Percentiles rank a stretch among this genome's conserved stretches.
Evolutionary conservation across 1,139 yeast species (phyloP).

Genomic region (Ogataea hybrid): DNA sequence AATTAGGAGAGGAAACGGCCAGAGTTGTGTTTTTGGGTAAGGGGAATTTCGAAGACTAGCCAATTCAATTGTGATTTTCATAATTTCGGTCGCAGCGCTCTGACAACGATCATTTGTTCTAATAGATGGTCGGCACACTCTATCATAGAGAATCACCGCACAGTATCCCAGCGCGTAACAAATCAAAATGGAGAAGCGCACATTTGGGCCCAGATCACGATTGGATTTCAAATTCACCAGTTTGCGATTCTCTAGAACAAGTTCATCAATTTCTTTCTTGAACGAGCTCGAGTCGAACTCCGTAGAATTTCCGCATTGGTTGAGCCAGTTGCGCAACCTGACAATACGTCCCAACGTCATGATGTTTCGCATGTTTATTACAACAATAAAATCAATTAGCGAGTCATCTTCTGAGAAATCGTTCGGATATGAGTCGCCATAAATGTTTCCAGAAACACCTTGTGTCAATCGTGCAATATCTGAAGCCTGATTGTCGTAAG

Average conservation of each 20-base stretch:
- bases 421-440: conserved; percentile 7
- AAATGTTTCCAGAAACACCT: conserved; percentile 5
- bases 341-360: conserved; percentile 11
- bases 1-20: conserved; percentile 12
- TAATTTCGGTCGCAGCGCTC: conserved; percentile 8
- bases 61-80: conserved; percentile 8
- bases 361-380: conserved; percentile 9
- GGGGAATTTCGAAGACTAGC: conserved; percentile 2
- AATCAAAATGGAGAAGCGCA: background rate
- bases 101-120: conserved; percentile 9
- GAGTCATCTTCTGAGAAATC: conserved; percentile 8
- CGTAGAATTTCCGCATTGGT: conserved; percentile 14
- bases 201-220: conserved; percentile 1
- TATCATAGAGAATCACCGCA: conserved; percentile 8
- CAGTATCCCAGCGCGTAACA: conserved; percentile 7
- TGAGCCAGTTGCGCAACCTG: conserved; percentile 12
- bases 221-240: background rate
- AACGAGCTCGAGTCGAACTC: conserved; percentile 9
- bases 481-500: conserved; percentile 9
- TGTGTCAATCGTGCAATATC: conserved; percentile 4
- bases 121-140: conserved; percentile 10
- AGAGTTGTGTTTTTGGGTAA: conserved; percentile 6
- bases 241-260: conserved; percentile 5
- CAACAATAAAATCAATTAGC: conserved; percentile 5
- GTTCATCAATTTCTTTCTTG: too few relatives aligned